Evolutionary conservation across 805 yeast species (phyloP), one percentile per base, ranked within the genome.

Genomic region (Blastobotrys chiropterorum): DNA sequence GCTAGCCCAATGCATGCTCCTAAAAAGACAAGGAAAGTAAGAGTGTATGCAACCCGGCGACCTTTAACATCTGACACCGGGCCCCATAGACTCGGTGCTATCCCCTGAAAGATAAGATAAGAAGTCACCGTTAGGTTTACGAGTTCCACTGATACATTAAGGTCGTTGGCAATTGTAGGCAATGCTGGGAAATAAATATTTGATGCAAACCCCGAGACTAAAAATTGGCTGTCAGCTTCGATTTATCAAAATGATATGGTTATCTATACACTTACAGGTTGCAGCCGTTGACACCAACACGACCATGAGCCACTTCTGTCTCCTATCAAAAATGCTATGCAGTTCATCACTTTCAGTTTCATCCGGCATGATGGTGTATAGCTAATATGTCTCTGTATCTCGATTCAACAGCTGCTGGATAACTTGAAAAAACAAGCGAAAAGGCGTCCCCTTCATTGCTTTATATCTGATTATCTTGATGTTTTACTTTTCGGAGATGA

Each of bases 171-270:
- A 6, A 90, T 69, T 3, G 75, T 71, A 0, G 82, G 79, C 15
- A 89, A 67, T 0, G 89, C 89, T 0, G 95, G 95, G 67, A 86
- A 84, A 63, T 86, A 89, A 11, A 88, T 86, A 0, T 38, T 38
- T 7, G 50, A 41, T 3, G 44, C 20, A 15, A 41, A 16, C 11
- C 22, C 44, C 5, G 44, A 41, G 17, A 41, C 40, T 38, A 11
- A 4, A 38, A 4, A 4, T 38, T 38, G 15, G 40, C 14, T 14
- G 40, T 5, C 38, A 30, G n/a, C n/a, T n/a, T 30, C 13, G 13
- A 14, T n/a, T 16, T 4, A 11, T 14, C 40, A 4, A 38, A 16
- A 5, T 5, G 4, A 38, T 5, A 38, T 4, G 15, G 14, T 3
- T 14, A 38, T 5, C 13, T 14, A 38, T 3, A 38, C 3, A 38